Evolutionary conservation across 306 rosid species (phyloP).

Genomic region (Fagus sylvatica): DNA sequence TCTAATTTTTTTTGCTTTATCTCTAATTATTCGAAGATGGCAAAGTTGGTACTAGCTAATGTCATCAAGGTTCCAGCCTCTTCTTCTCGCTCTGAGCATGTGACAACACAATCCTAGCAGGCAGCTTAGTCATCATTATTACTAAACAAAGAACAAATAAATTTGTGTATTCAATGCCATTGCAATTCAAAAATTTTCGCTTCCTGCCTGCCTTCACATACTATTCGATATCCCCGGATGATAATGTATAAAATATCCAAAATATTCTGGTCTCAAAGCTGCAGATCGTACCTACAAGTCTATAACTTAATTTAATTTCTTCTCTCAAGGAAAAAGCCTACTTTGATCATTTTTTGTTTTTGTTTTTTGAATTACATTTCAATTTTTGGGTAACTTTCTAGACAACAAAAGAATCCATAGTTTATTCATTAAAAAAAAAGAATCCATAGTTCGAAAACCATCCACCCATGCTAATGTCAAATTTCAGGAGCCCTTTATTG

Average conservation of each 20-base stretch:
- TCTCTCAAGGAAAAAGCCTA: not conserved
- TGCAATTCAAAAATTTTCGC: no score
- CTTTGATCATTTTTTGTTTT: no score
- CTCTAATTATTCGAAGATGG: slow-evolving; percentile 11
- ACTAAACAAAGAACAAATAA: no score
- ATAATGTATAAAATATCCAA: no score
- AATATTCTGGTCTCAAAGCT: no score
- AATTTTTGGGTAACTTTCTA: not conserved
- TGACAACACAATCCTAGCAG: slow-evolving; percentile 1
- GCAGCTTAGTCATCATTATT: not conserved
- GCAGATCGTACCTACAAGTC: no score
- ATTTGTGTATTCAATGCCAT: no score
- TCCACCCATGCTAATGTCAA: not conserved
- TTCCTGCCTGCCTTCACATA: no score
- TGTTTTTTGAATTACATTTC: not conserved
- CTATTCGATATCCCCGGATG: no score
- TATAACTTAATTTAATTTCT: no score
- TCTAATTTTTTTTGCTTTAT: not conserved
- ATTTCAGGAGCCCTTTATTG: not conserved
- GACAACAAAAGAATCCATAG: not conserved
- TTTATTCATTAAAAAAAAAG: no score
- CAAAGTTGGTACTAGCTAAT: not conserved
- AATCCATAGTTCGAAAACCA: not conserved
- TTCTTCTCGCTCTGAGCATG: not conserved
- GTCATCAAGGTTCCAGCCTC: not conserved